A percentile compares a stretch with the other conserved stretches of the same genome.
Conservation (phyloP, 2,329 filamentous ascomycete species). For the Cercospora nicotianae region DNA sequence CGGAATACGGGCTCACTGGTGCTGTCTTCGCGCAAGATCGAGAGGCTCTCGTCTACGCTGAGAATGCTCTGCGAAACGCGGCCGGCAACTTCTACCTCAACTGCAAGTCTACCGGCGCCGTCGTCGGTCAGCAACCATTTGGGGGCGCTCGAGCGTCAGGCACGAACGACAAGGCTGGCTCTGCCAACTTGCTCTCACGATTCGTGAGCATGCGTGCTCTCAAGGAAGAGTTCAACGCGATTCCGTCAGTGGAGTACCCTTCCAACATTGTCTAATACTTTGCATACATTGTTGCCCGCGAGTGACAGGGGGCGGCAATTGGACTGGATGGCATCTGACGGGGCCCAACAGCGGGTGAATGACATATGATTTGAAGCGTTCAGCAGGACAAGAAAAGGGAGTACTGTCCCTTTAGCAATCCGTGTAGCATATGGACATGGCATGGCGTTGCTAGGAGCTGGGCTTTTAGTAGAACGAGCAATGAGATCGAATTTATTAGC, state of each 20-base stretch:
- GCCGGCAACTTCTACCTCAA: conserved; percentile 87
- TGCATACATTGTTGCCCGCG: not conserved
- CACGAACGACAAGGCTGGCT: conserved; percentile 60
- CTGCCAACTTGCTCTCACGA: conserved; percentile 51
- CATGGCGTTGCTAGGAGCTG: not conserved
- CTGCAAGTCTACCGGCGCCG: conserved; percentile 66
- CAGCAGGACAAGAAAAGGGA: not conserved
- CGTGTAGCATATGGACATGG: not conserved
- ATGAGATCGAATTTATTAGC: not conserved
- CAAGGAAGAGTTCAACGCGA: conserved; percentile 57
- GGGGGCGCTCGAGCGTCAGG: conserved; percentile 58
- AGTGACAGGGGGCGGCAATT: not conserved
- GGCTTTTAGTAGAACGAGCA: not conserved
- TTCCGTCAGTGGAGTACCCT: conserved; percentile 53
- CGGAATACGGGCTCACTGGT: conserved; percentile 76
- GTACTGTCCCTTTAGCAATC: not conserved
- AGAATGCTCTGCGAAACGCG: conserved; percentile 68
- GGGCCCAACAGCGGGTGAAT: not conserved
- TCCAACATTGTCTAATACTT: conserved; percentile 43
- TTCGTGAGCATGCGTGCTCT: conserved; percentile 59
- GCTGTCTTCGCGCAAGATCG: conserved; percentile 73
- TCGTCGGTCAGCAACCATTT: conserved; percentile 45
- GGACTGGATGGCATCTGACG: not conserved
- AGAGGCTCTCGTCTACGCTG: conserved; percentile 64
- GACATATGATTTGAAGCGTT: not conserved